These are phyloP conservation scores for Dipodascopsis tothii DNA, from an alignment of 805 yeast genomes.

Conservation along the genomic window DNA sequence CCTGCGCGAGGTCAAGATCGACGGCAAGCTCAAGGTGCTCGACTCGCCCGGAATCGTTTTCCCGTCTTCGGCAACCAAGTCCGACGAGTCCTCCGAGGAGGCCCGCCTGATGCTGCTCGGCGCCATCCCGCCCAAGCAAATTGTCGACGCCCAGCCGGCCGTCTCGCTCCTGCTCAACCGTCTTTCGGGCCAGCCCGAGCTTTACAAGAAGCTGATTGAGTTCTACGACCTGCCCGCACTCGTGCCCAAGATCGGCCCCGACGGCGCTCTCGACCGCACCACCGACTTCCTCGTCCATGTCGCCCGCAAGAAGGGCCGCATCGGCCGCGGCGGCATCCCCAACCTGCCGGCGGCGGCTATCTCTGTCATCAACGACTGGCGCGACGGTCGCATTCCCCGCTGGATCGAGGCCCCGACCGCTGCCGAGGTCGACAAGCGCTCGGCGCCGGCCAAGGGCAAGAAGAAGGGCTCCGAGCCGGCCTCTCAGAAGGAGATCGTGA, in stretches of 20 bases:
- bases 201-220: slow-evolving; percentile 56
- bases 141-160: slow-evolving; percentile 78
- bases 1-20: slow-evolving; percentile 85
- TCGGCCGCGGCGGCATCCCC: slow-evolving; percentile 89
- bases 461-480: slow-evolving; percentile 37
- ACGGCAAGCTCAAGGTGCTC: slow-evolving; percentile 75
- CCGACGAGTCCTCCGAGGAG: slow-evolving; percentile 45
- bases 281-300: slow-evolving; percentile 85
- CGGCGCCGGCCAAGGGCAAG: slow-evolving; percentile 31
- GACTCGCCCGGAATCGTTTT: slow-evolving; percentile 98
- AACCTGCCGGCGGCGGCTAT: slow-evolving; percentile 78
- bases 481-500: slow-evolving; percentile 66
- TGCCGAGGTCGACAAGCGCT: slow-evolving; percentile 26
- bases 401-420: slow-evolving; percentile 57
- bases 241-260: slow-evolving; percentile 36
- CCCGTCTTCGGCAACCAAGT: slow-evolving; percentile 41
- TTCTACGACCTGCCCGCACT: slow-evolving; percentile 76
- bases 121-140: slow-evolving; percentile 81
- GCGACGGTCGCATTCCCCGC: slow-evolving; percentile 88
- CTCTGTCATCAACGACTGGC: slow-evolving; percentile 85
- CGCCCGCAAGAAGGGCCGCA: slow-evolving; percentile 85
- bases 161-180: slow-evolving; percentile 69
- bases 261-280: slow-evolving; percentile 68
- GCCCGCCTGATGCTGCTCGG: slow-evolving; percentile 85
- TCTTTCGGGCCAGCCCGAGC: slow-evolving; percentile 61